Evolutionary conservation across 2,329 filamentous ascomycete species (phyloP), one percentile per base, ranked within the genome.

Genomic region (Hypoxylon rubiginosum): DNA sequence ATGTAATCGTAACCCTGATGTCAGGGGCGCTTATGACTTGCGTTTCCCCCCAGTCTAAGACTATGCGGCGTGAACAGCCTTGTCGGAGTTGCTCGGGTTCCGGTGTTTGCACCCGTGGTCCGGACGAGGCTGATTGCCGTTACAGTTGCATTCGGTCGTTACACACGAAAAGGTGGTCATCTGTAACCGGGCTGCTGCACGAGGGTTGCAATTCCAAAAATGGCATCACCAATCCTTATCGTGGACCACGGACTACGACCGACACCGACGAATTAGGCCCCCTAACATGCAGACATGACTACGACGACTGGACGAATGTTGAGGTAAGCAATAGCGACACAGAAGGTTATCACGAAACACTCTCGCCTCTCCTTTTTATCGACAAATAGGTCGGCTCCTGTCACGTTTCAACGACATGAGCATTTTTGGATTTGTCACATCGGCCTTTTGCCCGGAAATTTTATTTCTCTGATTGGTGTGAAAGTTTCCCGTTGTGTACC

Each of bases 161-260:
- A 65, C 61, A 65, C 61, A 70, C 67, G 30, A 58, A 62, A 58
- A 54, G 34, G 53, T 41, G 65, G 64, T 67, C 64, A 65, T 63
- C 61, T 65, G 64, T 59, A 48, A 52, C 54, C 43, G 52, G 39
- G 45, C 28, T 58, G 39, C 59, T 69, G 61, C 55, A 34, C 55
- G 64, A 15, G 64, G 67, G 67, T 69, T 67, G 19, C 67, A 69
- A 43, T 63, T 39, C 36, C 15, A 57, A 62, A 36, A 61, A 51
- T 62, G 41, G 39, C 58, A 60, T 64, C 43, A 9, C 28, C 15
- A 66, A 15, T 58, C 10, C 61, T 62, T 67, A 69, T 69, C 64
- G 62, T 63, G 39, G 45, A 61, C 62, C 24, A 39, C 52, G 61
- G 48, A 43, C 58, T 32, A 64, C 49, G 59, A 51, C 58, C 30